Base-by-base conservation (phyloP, 148 eudicot genomes). In the Selenicereus undatus region DNA sequence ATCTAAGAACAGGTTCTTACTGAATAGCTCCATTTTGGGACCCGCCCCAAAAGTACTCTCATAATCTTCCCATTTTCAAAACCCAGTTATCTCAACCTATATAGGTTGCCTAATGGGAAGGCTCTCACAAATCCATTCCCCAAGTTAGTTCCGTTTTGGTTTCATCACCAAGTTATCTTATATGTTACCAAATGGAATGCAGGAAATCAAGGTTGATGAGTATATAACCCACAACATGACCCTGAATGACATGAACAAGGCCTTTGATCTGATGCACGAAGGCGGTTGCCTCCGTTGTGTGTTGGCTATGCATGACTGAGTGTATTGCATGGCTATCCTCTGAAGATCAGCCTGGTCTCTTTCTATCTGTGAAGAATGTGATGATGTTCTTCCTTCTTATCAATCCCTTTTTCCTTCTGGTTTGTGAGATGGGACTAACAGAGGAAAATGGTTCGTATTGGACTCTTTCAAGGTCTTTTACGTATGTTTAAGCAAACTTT, bases 121-220 rank as follows among this genome's bases (percentile, higher is more conserved):
- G n/a, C 43, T 39, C 43, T 56, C 62, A 56, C n/a, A 0, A 1
- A 18, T 56, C 62, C 22, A 18, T 56, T 56, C 22, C 62, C n/a
- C 0, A 56, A 17, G 20, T 56, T 13, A 56, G 4, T 56, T 56
- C 62, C n/a, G 4, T 18, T 56, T 18, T 56, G 6, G 22, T 56
- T 18, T 56, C 21, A 56, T 20, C 22, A 56, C n/a, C 22, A 11
- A 62, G 68, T 62, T 10, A n/a, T n/a, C 11, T 62, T 62, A 5
- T 76, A 4, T 69, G 35, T 51, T 79, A 2, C 66, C 71, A 50
- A 58, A 14, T 27, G 22, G 6, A 11, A 14, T 36, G 73, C 91
- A 95, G 99, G 99, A 96, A 89, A 96, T 96, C 88, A 96, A 96
- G 93, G 95, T 96, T 42, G 99, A 96, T 42, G 99, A 96, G 85